phyloP scores from a whole-genome alignment of 2,329 filamentous ascomycete genomes.

The Aspergillus ochraceoroseus region DNA sequence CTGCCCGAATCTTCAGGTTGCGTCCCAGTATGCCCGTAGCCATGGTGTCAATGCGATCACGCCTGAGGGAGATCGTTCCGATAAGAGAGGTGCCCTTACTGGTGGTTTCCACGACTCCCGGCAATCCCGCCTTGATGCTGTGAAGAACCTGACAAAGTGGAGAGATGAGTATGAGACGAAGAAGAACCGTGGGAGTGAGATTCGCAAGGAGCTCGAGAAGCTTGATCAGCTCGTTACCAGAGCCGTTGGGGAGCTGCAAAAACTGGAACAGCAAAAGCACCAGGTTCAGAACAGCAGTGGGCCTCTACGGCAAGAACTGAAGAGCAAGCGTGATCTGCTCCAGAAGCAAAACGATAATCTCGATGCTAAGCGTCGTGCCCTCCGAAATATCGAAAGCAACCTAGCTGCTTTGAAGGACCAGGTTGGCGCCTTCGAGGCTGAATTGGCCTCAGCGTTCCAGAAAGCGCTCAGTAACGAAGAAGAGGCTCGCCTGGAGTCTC shows the following conservation, averaged over 20 bases:
- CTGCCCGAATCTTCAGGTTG: conserved; percentile 81
- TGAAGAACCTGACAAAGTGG: conserved; percentile 69
- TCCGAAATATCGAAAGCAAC: conserved; percentile 66
- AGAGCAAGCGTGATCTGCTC: conserved; percentile 67
- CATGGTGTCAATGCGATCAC: conserved; percentile 92
- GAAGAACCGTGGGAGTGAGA: conserved; percentile 58
- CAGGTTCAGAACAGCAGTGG: conserved; percentile 79
- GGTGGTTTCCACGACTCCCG: conserved; percentile 88
- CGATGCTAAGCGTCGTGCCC: conserved; percentile 61
- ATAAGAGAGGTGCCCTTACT: conserved; percentile 91
- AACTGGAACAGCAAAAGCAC: conserved; percentile 69
- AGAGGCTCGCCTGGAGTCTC: conserved; percentile 69
- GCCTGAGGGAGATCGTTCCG: conserved; percentile 86
- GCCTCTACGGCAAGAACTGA: conserved; percentile 70
- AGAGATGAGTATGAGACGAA: conserved; percentile 68
- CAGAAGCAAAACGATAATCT: conserved; percentile 69
- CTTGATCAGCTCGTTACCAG: conserved; percentile 86
- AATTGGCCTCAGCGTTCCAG: conserved; percentile 83
- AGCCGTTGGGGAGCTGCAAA: conserved; percentile 77
- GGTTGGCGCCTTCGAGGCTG: conserved; percentile 69
- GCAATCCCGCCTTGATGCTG: conserved; percentile 79
- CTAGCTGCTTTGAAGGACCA: conserved; percentile 72
- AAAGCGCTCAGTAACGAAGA: conserved; percentile 80
- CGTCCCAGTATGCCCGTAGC: conserved; percentile 83
- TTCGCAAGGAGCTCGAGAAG: conserved; percentile 65